Evolutionary conservation across 257 asterid species (phyloP).

Genomic region (Lycium barbarum): DNA sequence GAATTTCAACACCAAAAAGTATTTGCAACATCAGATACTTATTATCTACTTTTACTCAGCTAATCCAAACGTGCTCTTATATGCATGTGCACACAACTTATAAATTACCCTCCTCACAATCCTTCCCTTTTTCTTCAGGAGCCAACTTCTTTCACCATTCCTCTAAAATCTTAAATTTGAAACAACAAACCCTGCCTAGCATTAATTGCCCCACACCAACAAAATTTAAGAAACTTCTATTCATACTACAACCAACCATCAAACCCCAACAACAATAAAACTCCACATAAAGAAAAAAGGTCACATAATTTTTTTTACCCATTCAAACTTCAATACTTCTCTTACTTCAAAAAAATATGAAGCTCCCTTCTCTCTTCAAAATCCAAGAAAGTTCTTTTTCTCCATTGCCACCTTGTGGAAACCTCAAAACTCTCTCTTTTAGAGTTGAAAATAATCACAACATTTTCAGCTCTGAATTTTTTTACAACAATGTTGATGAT

Average conservation of each 20-base stretch:
- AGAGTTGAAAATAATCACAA: constrained; percentile 33
- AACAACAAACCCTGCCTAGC: background rate
- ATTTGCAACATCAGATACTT: no score
- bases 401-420: constrained; percentile 46
- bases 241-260: background rate
- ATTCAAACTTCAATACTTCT: constrained; percentile 15
- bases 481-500: constrained; percentile 31
- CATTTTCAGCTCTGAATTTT: constrained; percentile 43
- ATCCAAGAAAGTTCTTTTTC: constrained; percentile 34
- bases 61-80: no score
- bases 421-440: constrained; percentile 61
- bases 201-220: background rate
- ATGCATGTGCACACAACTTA: no score
- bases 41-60: no score
- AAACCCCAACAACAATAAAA: constrained; percentile 3
- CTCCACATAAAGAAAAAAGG: background rate
- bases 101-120: background rate
- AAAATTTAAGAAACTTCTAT: background rate
- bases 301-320: background rate
- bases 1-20: no score
- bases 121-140: background rate
- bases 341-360: constrained; percentile 39
- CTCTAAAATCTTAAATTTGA: constrained; percentile 1
- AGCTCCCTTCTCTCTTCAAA: constrained; percentile 59
- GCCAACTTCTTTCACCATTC: background rate